Percentiles rank a stretch among this genome's conserved stretches.
phyloP scores from a whole-genome alignment of 192 early-diverging fungal species.

The Hyaloraphidium curvatum region DNA sequence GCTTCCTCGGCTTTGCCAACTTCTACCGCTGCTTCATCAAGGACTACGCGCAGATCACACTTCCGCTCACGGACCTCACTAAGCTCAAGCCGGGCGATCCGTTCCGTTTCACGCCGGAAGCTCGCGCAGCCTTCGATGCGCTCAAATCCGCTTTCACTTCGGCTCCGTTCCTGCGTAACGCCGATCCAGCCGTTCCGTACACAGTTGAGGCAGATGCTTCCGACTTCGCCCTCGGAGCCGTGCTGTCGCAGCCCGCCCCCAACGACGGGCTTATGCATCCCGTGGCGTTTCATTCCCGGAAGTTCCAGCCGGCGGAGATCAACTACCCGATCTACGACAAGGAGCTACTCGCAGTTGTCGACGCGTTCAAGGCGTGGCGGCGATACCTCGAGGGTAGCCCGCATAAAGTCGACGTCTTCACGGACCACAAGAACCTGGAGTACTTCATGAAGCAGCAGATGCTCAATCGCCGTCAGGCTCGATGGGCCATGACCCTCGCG shows the following conservation, averaged over 20 bases:
- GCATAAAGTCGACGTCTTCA: constrained; percentile 9
- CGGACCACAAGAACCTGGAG: constrained; percentile 22
- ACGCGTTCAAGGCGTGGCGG: constrained; percentile 16
- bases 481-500: constrained; percentile 12
- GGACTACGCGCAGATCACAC: constrained; percentile 6
- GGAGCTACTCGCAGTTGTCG: constrained; percentile 22
- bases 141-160: constrained; percentile 10
- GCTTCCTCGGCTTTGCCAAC: constrained; percentile 12
- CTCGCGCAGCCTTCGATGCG: constrained; percentile 8
- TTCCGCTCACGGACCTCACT: constrained; percentile 8
- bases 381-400: constrained; percentile 13
- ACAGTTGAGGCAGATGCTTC: constrained; percentile 18
- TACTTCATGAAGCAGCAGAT: constrained; percentile 12
- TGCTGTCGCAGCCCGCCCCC: constrained; percentile 21
- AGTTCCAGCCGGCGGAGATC: constrained; percentile 7
- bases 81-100: background rate
- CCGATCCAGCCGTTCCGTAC: constrained; percentile 10
- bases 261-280: no score
- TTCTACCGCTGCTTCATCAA: constrained; percentile 14
- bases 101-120: background rate
- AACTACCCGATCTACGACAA: constrained; percentile 18
- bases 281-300: constrained; percentile 11
- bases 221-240: constrained; percentile 12
- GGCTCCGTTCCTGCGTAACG: constrained; percentile 11
- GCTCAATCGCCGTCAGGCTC: constrained; percentile 16